These are phyloP conservation scores for Acer yangbiense DNA, from an alignment of 345 rosid genomes.

Conservation along the genomic window DNA sequence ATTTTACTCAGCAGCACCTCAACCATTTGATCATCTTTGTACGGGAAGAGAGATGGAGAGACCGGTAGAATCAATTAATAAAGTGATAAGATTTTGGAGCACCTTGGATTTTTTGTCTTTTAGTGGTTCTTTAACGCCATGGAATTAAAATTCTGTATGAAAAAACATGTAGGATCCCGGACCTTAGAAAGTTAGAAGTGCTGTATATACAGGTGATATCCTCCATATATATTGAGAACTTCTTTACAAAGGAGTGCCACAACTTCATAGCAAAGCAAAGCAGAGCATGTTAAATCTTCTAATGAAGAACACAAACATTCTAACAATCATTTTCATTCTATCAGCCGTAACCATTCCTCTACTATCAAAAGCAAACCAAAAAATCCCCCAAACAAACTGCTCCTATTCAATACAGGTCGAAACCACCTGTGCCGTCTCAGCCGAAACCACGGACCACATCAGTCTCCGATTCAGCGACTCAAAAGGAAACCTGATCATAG, in stretches of 20 bases:
- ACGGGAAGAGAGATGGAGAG: no score
- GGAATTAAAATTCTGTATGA: no score
- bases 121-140: no score
- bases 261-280: neutral
- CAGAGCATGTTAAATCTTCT: neutral
- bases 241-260: neutral
- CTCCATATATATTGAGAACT: neutral
- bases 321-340: neutral
- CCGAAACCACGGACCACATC: conserved; percentile 18
- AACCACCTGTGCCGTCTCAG: conserved; percentile 25
- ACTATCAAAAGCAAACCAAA: no score
- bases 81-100: no score
- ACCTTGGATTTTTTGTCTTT: no score
- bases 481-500: conserved; percentile 11
- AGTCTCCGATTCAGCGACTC: conserved; percentile 23
- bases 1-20: no score
- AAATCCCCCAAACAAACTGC: conserved; percentile 5
- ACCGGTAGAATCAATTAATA: no score
- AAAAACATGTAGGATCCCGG: no score
- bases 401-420: conserved; percentile 20
- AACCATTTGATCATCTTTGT: no score
- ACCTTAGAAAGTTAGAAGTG: no score
- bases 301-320: neutral
- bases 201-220: no score
- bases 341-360: neutral